Base-by-base conservation (phyloP, 176 grass and related monocot genomes). In the Musa itinerans region DNA sequence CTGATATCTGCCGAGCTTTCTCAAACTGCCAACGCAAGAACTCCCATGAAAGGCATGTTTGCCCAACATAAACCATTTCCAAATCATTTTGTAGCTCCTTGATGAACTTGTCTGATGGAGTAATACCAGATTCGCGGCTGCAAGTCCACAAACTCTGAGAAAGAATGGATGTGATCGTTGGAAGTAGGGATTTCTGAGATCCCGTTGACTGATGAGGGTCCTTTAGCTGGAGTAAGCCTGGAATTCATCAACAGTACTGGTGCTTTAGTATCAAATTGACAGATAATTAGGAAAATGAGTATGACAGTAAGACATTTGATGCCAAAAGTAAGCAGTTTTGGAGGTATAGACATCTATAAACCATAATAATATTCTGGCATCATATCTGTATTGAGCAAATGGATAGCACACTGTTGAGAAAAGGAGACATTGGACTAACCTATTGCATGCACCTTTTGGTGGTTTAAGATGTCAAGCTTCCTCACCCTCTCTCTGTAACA, bases 11-110 rank as follows among this genome's bases (percentile, higher is more conserved):
- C 25, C 71, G 57, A 14, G 88, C 80, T 68, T 99, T 89, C 74
- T 99, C 96, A 14, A 95, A 99, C 63, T 99, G 96, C 96, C 96
- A 99, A 54, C 91, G 79, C 66, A 99, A 85, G 77, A 99, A 88
- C 77, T 99, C 96, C 96, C 96, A 99, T 14, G 96, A 95, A 43
- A 99, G 83, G 65, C 96, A 99, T 83, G 78, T 92, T 75, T 99
- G 96, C 0, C 88, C 96, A 7, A 99, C 96, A 14, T 99, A 99
- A n/a, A 99, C 91, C 8, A 74, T 87, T 86, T 99, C 96, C 54
- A 99, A 15, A 26, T 99, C 96, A 22, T 78, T 86, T 22, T 91
- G 76, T 24, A 99, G 83, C 48, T 99, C 96, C 70, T 84, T 87
- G 79, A 94, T 82, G 25, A 99, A 89, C 74, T 72, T 80, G 29